Conservation (phyloP, 768 basidiomycete genomes). For the Lentinula sp. region DNA sequence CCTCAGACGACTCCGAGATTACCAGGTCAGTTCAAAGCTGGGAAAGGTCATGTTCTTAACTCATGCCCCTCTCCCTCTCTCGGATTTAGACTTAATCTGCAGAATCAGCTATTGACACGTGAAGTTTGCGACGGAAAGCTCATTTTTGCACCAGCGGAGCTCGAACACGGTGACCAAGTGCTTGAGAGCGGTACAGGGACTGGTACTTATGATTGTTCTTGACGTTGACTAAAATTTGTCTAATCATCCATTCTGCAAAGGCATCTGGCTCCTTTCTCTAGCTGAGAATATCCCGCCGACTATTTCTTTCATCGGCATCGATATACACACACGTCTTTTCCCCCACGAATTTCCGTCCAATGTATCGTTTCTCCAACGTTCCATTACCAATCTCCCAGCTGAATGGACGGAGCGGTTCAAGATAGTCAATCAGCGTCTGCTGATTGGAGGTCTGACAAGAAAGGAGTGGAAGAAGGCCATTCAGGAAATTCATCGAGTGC, state of each 20-base stretch:
- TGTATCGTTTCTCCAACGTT: constrained; percentile 4
- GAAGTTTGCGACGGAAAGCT: constrained; percentile 3
- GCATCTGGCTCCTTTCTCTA: not conserved
- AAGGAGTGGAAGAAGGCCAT: constrained; percentile 21
- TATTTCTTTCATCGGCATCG: constrained; percentile 2
- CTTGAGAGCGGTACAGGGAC: constrained; percentile 7
- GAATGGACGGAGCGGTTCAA: constrained; percentile 23
- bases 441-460: constrained; percentile 20
- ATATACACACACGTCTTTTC: constrained; percentile 4
- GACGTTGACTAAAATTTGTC: too few species aligned
- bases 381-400: constrained; percentile 20
- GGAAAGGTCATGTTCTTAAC: not conserved
- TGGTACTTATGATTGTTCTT: not conserved
- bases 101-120: not conserved
- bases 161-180: not conserved
- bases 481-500: constrained; percentile 22
- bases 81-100: constrained; percentile 1
- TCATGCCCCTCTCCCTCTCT: not conserved
- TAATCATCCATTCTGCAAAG: not conserved
- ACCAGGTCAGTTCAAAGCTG: not conserved
- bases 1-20: constrained; percentile 1
- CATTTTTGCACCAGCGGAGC: not conserved
- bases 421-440: constrained; percentile 25
- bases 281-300: not conserved
- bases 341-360: not conserved